These are phyloP conservation scores for Xylaria bambusicola DNA, from an alignment of 495 filamentous ascomycete species.

Conservation along the genomic window DNA sequence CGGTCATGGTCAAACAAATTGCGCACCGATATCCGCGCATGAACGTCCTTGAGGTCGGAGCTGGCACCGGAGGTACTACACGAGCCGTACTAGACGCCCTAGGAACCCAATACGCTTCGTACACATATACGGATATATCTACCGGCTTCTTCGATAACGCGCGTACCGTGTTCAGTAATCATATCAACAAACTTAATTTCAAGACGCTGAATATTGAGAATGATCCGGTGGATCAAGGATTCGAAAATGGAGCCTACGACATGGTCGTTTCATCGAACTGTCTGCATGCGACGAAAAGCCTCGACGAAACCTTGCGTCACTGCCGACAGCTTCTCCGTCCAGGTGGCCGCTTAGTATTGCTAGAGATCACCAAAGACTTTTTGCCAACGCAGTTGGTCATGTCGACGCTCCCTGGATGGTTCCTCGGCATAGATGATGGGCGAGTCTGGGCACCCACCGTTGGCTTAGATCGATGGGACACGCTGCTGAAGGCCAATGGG, in stretches of 20 bases:
- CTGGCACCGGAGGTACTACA: slow-evolving; percentile 48
- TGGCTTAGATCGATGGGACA: slow-evolving; percentile 41
- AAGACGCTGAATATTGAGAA: slow-evolving; percentile 48
- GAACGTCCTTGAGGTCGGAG: slow-evolving; percentile 55
- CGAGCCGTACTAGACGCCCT: slow-evolving; percentile 29
- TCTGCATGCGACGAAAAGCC: slow-evolving; percentile 49
- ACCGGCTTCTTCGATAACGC: slow-evolving; percentile 41
- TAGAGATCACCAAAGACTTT: slow-evolving; percentile 46
- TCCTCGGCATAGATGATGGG: slow-evolving; percentile 47
- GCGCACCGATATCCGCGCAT: slow-evolving; percentile 45
- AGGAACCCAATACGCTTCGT: slow-evolving; percentile 32
- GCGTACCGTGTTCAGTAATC: neutral
- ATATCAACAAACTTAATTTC: slow-evolving; percentile 41
- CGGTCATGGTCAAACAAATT: slow-evolving; percentile 35
- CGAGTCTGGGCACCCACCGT: slow-evolving; percentile 40
- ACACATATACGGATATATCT: slow-evolving; percentile 55
- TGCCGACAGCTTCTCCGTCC: slow-evolving; percentile 50
- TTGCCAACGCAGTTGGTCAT: slow-evolving; percentile 41
- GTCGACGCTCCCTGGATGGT: slow-evolving; percentile 52
- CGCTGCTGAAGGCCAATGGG: slow-evolving; percentile 36
- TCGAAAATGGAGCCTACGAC: slow-evolving; percentile 44
- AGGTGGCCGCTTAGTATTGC: slow-evolving; percentile 53
- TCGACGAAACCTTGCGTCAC: slow-evolving; percentile 45
- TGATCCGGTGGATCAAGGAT: slow-evolving; percentile 45
- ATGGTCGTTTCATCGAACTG: slow-evolving; percentile 47